A percentile compares a stretch with the other conserved stretches of the same genome.
These are phyloP conservation scores for Tulasnella sp. DNA, from an alignment of 768 basidiomycete genomes.

Conservation along the genomic window DNA sequence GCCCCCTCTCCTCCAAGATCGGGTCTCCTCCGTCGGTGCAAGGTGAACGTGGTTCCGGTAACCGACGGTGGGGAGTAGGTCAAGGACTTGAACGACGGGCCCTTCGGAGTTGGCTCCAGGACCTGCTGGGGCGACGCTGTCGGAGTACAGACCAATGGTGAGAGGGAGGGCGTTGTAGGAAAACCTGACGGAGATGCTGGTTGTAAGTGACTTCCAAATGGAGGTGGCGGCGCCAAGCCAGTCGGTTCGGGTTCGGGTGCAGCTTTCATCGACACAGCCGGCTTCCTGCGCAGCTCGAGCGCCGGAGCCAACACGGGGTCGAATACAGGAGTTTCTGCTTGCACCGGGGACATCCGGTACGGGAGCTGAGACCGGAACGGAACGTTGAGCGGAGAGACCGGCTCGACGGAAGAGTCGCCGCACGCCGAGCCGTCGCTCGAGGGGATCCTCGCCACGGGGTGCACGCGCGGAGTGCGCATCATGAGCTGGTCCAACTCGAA, in stretches of 20 bases:
- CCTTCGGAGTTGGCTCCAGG: neutral
- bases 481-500: slow-evolving; percentile 34
- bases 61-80: neutral
- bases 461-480: slow-evolving; percentile 20
- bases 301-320: neutral
- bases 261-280: neutral
- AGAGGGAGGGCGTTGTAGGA: slow-evolving; percentile 29
- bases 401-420: neutral
- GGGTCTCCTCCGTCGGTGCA: slow-evolving; percentile 18
- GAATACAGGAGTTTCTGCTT: neutral
- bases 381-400: slow-evolving; percentile 16
- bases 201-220: neutral
- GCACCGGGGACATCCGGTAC: neutral
- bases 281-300: slow-evolving; percentile 1
- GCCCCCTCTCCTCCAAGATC: neutral
- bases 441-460: neutral
- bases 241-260: neutral
- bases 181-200: slow-evolving; percentile 20
- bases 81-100: slow-evolving; percentile 1
- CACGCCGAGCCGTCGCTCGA: neutral
- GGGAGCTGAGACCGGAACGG: slow-evolving; percentile 1
- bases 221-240: slow-evolving; percentile 3
- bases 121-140: neutral
- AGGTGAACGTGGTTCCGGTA: slow-evolving; percentile 9
- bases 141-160: slow-evolving; percentile 18